Conservation (phyloP, 2,329 filamentous ascomycete genomes). For the Arthrobotrys sphaeroides region DNA sequence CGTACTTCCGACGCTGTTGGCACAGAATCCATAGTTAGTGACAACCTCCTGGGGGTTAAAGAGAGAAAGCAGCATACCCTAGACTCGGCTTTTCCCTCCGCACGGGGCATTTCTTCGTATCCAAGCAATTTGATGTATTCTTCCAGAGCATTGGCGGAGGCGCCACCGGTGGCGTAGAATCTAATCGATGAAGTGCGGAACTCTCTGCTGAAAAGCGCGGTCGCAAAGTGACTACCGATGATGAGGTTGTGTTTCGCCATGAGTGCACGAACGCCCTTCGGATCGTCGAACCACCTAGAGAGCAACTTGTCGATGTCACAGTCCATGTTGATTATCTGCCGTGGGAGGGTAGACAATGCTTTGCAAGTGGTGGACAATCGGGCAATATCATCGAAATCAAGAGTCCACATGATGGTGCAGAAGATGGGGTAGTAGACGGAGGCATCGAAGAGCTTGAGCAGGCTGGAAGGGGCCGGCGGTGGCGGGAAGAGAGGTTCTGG, state of each 20-base stretch:
- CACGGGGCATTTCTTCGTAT: conserved; percentile 25
- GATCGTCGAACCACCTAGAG: conserved; percentile 5
- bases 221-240: conserved; percentile 50
- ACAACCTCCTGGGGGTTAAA: too few species aligned
- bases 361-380: conserved; percentile 37
- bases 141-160: conserved; percentile 17
- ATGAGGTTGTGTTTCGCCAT: conserved; percentile 46
- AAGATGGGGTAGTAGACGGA: conserved; percentile 42
- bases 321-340: conserved; percentile 26
- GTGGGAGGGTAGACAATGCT: conserved; percentile 19
- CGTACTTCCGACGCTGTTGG: conserved; percentile 2
- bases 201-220: conserved; percentile 48
- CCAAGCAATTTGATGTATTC: conserved; percentile 20
- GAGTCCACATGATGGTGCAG: conserved; percentile 3
- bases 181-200: conserved; percentile 13
- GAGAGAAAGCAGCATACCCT: conserved; percentile 4
- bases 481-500: not conserved
- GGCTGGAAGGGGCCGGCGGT: not conserved
- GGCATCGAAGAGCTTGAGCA: conserved; percentile 28
- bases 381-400: conserved; percentile 35
- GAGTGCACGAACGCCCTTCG: conserved; percentile 18
- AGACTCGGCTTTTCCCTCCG: conserved; percentile 15
- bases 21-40: not conserved
- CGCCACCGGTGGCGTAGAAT: conserved; percentile 35
- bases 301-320: conserved; percentile 45